Percentiles rank a stretch among this genome's conserved stretches.
phyloP scores from a whole-genome alignment of 768 basidiomycete species.

The Imleria badia region DNA sequence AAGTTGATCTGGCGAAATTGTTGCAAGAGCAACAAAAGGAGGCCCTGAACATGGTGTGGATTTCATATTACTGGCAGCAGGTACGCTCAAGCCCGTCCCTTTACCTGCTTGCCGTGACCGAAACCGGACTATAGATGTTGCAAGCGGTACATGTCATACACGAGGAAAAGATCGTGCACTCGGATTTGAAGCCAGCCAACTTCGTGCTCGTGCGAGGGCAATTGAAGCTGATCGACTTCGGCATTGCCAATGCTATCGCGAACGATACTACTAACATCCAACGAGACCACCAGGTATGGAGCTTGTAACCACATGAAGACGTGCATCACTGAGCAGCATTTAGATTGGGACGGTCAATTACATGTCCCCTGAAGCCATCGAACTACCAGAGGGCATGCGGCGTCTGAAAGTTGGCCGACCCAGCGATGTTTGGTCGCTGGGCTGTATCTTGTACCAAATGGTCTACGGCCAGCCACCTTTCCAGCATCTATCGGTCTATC shows the following conservation, averaged over 20 bases:
- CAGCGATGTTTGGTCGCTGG: slow-evolving; percentile 97
- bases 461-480: slow-evolving; percentile 94
- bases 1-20: slow-evolving; percentile 85
- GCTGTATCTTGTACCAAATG: slow-evolving; percentile 99
- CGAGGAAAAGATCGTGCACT: slow-evolving; percentile 98
- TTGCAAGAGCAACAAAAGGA: slow-evolving; percentile 83
- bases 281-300: slow-evolving; percentile 83
- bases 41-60: slow-evolving; percentile 88
- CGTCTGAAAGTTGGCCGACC: slow-evolving; percentile 93
- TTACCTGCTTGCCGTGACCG: neutral
- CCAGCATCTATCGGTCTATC: slow-evolving; percentile 74
- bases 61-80: slow-evolving; percentile 97
- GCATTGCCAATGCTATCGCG: slow-evolving; percentile 98
- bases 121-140: slow-evolving; percentile 67
- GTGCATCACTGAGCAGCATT: neutral
- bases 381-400: slow-evolving; percentile 81
- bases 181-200: slow-evolving; percentile 97
- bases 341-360: slow-evolving; percentile 97
- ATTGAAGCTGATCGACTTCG: slow-evolving; percentile 97
- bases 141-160: slow-evolving; percentile 99
- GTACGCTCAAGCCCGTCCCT: slow-evolving; percentile 39
- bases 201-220: slow-evolving; percentile 95
- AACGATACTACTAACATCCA: slow-evolving; percentile 99
- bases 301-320: neutral
- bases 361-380: slow-evolving; percentile 98